Base-by-base conservation (phyloP, 176 grass and related monocot species). In the Carex parvula region DNA sequence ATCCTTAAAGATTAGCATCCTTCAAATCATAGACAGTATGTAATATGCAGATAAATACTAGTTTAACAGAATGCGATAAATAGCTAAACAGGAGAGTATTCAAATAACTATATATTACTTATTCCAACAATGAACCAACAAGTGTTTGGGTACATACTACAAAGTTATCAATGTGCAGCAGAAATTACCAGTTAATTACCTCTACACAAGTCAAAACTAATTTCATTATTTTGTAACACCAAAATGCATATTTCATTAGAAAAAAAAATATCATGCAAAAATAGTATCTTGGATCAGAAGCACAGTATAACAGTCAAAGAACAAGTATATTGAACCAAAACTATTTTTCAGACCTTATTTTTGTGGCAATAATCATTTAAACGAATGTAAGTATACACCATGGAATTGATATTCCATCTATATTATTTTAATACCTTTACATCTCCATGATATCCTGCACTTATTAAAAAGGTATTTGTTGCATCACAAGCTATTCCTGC, bases 401-500 rank as follows among this genome's bases (percentile, higher is more conserved):
- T 8, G 50, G 22, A 32, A 56, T 57, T 57, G 7, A 0, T 15
- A 57, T 78, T 56, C 73, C 73, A 54, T 54, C 44, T 9, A 46
- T 20, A 71, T 46, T 20, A 21, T 8, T 70, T 44, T 63, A 63
- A 26, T 64, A 98, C 96, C 96, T 98, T 98, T 79, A 98, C 87
- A 87, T 95, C 93, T 82, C 93, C 96, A 76, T 83, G 90, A 42
- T 98, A 95, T 83, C 89, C 96, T 81, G 91, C 89, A 84, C 91
- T 98, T 83, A 98, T 98, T 80, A 98, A 68, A 81, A 84, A 87
- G 13, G 85, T 85, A 65, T 98, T 98, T 86, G 88, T 95, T 83
- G 96, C 89, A 85, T 98, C 96, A 68, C 89, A 98, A 16, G 96
- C 89, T 86, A 98, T 81, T 85, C 96, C 96, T 87, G 95, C 81